A percentile compares a stretch with the other conserved stretches of the same genome.
Conservation (phyloP, 345 rosid genomes). For the Dipteronia dyeriana region DNA sequence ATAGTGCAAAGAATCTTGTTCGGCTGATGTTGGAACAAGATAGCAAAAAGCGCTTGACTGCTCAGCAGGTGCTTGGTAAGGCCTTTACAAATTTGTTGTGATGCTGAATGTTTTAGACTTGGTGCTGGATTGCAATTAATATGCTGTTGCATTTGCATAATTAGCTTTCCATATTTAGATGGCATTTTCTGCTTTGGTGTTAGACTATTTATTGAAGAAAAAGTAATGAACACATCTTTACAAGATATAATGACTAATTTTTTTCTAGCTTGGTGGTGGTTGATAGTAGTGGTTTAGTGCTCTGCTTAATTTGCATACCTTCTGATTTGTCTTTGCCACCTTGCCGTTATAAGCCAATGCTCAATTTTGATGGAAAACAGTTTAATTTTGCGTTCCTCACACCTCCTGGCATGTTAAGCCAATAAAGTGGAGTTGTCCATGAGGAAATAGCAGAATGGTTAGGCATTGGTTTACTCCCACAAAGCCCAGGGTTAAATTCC, state of each 20-base stretch:
- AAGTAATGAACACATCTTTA: background rate
- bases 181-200: background rate
- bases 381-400: background rate
- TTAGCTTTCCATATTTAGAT: background rate
- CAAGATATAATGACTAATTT: background rate
- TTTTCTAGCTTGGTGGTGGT: background rate
- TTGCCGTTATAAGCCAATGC: background rate
- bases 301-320: background rate
- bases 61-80: conserved; percentile 90
- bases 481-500: too few species aligned
- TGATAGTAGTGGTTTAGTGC: background rate
- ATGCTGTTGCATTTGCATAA: background rate
- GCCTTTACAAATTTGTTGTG: conserved; percentile 19
- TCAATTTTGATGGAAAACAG: conserved; percentile 7
- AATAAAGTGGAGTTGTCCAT: background rate
- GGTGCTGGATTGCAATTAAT: background rate
- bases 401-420: background rate
- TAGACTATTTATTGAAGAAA: background rate
- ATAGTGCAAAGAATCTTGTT: conserved; percentile 85
- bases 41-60: conserved; percentile 70
- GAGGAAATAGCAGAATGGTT: too few species aligned
- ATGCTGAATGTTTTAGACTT: background rate
- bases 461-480: too few species aligned
- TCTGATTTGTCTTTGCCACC: background rate
- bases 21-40: conserved; percentile 86